phyloP scores from a whole-genome alignment of 176 grass and related monocot genomes.

The Stipa capillata region DNA sequence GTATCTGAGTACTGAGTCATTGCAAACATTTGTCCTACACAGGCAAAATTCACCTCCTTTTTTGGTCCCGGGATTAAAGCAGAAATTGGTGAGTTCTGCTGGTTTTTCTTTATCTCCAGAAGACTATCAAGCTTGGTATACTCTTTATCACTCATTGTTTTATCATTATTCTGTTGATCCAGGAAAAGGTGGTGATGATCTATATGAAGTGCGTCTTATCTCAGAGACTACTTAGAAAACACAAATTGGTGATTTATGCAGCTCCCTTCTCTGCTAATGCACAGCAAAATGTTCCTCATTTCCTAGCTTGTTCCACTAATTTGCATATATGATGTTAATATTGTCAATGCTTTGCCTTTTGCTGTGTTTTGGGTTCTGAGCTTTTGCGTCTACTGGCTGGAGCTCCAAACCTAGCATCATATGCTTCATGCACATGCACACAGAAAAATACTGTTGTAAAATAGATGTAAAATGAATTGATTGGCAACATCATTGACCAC shows the following conservation, averaged over 20 bases:
- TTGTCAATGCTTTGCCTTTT: not conserved
- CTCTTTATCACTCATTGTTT: not conserved
- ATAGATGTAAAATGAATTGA: conserved; percentile 14
- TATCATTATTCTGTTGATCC: not conserved
- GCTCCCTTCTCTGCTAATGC: not conserved
- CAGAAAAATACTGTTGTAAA: not conserved
- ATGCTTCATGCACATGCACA: not conserved
- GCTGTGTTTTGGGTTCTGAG: not conserved
- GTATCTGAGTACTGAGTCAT: not conserved
- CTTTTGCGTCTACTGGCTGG: not conserved
- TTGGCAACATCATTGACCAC: not conserved
- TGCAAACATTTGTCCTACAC: not conserved
- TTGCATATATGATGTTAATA: conserved; percentile 16
- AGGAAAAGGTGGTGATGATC: conserved; percentile 30
- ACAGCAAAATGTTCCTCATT: not conserved
- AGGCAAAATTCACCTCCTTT: conserved; percentile 62
- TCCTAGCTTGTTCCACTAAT: conserved; percentile 4
- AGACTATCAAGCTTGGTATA: not conserved
- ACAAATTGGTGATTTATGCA: not conserved
- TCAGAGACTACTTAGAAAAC: conserved; percentile 30
- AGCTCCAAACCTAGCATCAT: not conserved
- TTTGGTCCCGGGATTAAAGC: conserved; percentile 53
- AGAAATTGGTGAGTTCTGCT: conserved; percentile 41
- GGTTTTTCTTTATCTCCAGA: not conserved
- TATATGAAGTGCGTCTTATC: conserved; percentile 56